Evolutionary conservation across 208 protist genomes (phyloP).

Genomic region (Acanthamoeba healyi): DNA sequence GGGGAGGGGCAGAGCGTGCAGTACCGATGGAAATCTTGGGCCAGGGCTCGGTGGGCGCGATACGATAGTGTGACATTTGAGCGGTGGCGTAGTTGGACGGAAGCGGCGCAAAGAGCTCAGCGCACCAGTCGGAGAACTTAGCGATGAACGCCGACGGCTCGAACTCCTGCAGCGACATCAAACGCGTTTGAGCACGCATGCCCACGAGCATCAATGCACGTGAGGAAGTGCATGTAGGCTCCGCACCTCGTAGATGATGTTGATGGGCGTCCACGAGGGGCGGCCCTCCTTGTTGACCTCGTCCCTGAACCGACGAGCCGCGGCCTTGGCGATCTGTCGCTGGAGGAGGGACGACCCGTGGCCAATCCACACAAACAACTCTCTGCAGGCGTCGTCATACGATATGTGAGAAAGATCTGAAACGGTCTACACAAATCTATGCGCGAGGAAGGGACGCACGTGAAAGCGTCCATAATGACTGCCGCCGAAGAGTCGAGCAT

Average conservation of each 20-base stretch:
- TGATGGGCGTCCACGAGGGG: conserved; percentile 27
- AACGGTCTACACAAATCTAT: too few relatives aligned
- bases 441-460: too few relatives aligned
- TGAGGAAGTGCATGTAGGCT: too few relatives aligned
- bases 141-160: neutral
- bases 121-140: conserved; percentile 29
- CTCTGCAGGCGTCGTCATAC: neutral
- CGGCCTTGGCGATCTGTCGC: conserved; percentile 15
- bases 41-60: neutral
- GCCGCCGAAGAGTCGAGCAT: neutral
- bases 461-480: neutral
- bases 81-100: conserved; percentile 5
- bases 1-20: too few relatives aligned
- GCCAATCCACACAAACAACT: conserved; percentile 32
- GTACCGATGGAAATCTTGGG: neutral
- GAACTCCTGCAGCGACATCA: neutral
- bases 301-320: neutral
- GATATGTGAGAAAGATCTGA: too few relatives aligned
- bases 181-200: too few relatives aligned
- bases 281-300: neutral
- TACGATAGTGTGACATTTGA: neutral
- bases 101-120: conserved; percentile 11
- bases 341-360: neutral
- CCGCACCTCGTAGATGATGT: conserved; percentile 24
- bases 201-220: too few relatives aligned